Evolutionary conservation across 305 asterid species (phyloP).

Genomic region (Fraxinus angustifolia): DNA sequence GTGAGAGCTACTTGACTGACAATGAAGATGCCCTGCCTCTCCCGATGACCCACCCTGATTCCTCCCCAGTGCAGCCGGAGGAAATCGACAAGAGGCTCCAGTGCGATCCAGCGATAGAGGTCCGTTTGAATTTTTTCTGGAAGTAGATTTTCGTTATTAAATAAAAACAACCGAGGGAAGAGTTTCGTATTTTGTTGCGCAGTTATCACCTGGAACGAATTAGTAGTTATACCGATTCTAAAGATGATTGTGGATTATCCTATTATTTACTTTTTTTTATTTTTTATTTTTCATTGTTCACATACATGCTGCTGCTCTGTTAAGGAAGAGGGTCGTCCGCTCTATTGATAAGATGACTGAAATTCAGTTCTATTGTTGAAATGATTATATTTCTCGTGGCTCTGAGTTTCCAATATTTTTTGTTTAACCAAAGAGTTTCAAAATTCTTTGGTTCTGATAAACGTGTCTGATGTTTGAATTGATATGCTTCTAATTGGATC

Average conservation of each 20-base stretch:
- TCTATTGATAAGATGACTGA: neutral
- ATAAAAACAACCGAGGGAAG: neutral
- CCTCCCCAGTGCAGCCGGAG: slow-evolving; percentile 57
- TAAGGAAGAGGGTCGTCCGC: neutral
- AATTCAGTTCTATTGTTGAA: no score
- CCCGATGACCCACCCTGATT: slow-evolving; percentile 71
- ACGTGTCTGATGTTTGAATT: neutral
- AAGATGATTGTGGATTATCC: neutral
- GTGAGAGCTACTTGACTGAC: slow-evolving; percentile 69
- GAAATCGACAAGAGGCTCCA: slow-evolving; percentile 61
- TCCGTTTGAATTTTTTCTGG: neutral
- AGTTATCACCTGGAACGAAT: neutral
- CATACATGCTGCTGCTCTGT: neutral
- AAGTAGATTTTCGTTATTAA: neutral
- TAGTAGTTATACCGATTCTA: neutral
- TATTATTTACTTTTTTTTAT: neutral
- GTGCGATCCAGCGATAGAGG: slow-evolving; percentile 64
- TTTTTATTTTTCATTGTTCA: neutral
- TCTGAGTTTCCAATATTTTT: neutral
- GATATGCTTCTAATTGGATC: neutral
- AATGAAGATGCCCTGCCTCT: slow-evolving; percentile 66
- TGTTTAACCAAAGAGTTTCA: neutral
- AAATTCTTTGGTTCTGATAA: neutral
- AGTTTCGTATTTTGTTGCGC: neutral
- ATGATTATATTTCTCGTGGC: neutral